Base-by-base conservation (phyloP, 208 protist genomes). In the Blastocrithidia nonstop region DNA sequence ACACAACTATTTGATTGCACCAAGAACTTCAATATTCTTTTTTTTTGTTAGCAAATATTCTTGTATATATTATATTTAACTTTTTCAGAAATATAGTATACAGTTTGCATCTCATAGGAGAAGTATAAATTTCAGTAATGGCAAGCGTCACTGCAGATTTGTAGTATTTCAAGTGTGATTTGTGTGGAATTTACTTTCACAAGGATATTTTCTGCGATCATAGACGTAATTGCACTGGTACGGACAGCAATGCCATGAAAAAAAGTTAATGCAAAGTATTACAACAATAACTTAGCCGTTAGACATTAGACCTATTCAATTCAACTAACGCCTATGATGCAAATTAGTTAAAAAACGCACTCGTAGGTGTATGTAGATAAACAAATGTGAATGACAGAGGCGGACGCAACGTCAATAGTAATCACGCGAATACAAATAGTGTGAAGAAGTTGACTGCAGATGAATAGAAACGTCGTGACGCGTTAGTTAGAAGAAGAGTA, bases 101-200 rank as follows among this genome's bases (percentile, higher is more conserved):
- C n/a, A n/a, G n/a, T n/a, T n/a, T n/a, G n/a, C n/a, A n/a, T n/a
- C n/a, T n/a, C n/a, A n/a, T n/a, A n/a, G n/a, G n/a, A n/a, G n/a
- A n/a, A n/a, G n/a, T n/a, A n/a, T n/a, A n/a, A n/a, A n/a, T n/a
- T n/a, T n/a, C n/a, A n/a, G 24, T 8, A 19, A 68, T 68, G 61
- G 47, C 61, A 4, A 33, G 46, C 5, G 55, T 54, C 6, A 73
- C 66, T 4, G 59, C 66, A 2, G 66, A 73, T 33, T 28, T 66
- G 20, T 70, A 85, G 64, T 85, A 68, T 41, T 85, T 85, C 50
- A 77, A 81, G 57, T 85, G 75, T 28, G 75, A 85, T 26, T 48
- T 85, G 64, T 85, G 75, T 27, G 65, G 65, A 0, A 54, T 73
- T 43, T 86, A 79, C 51, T 35, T 82, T 22, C 71, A 86, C 54